Percentiles rank a stretch among this genome's conserved stretches.
These are phyloP conservation scores for Rhododendron williamsianum DNA, from an alignment of 148 eudicot species.

Conservation along the genomic window DNA sequence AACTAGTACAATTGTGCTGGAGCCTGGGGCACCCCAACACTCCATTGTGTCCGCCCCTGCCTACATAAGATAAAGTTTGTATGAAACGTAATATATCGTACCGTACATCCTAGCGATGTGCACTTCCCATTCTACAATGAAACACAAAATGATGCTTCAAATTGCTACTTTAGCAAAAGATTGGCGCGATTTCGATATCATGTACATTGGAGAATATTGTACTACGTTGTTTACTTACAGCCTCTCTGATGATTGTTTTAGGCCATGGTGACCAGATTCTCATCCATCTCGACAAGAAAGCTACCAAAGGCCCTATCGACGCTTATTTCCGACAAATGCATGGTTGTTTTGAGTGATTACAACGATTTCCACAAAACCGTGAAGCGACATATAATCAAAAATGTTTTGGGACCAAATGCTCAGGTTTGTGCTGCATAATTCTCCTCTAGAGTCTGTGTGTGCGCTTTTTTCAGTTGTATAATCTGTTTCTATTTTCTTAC, in stretches of 20 bases:
- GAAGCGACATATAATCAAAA: slow-evolving; percentile 46
- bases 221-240: background rate
- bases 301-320: background rate
- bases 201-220: background rate
- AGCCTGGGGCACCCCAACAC: no score
- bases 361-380: slow-evolving; percentile 17
- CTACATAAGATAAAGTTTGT: background rate
- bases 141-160: background rate
- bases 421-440: slow-evolving; percentile 41
- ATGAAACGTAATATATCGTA: background rate
- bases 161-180: background rate
- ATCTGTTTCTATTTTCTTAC: background rate
- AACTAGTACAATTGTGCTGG: no score
- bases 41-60: no score
- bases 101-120: background rate
- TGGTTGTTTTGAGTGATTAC: background rate
- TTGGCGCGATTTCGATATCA: background rate
- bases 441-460: background rate
- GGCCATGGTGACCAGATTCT: background rate
- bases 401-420: slow-evolving; percentile 69
- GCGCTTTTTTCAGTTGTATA: background rate
- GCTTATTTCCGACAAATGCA: background rate
- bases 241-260: background rate
- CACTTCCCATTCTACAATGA: background rate
- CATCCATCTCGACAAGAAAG: background rate